phyloP scores from a whole-genome alignment of 176 grass and related monocot species.

The Triticum aestivum region DNA sequence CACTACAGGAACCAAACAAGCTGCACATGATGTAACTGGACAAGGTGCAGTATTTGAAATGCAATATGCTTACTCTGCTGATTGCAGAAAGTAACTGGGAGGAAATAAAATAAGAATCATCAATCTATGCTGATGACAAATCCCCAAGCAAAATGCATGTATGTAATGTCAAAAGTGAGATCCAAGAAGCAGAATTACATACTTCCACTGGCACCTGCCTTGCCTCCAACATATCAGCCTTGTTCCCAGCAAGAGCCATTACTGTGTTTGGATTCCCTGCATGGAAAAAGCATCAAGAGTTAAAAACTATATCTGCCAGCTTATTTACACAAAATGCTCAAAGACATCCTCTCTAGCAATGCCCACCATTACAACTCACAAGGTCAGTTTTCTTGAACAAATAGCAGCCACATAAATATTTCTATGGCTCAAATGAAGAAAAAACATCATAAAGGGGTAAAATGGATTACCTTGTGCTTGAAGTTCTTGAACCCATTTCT shows the following conservation, averaged over 20 bases:
- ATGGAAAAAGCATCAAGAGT: conserved; percentile 5
- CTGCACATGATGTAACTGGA: background rate
- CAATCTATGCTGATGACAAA: background rate
- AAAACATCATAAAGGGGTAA: background rate
- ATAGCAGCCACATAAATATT: background rate
- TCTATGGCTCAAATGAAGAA: background rate
- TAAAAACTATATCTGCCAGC: background rate
- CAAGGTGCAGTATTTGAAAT: background rate
- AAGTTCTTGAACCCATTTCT: conserved; percentile 98
- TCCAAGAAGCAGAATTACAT: conserved; percentile 30
- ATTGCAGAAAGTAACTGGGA: background rate
- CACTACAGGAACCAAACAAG: background rate
- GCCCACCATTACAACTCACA: background rate
- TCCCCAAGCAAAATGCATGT: background rate
- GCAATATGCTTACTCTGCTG: background rate
- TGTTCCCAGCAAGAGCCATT: conserved; percentile 96
- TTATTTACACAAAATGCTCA: background rate
- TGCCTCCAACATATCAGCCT: conserved; percentile 77
- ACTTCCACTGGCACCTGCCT: conserved; percentile 81
- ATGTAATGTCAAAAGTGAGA: background rate
- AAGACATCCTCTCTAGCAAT: background rate
- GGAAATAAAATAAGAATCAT: background rate
- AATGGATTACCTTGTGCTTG: conserved; percentile 72
- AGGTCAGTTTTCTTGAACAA: background rate
- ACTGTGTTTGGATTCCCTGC: conserved; percentile 81